These are phyloP conservation scores for Fusarium protoensiforme DNA, from an alignment of 2,329 filamentous ascomycete species.

Conservation along the genomic window DNA sequence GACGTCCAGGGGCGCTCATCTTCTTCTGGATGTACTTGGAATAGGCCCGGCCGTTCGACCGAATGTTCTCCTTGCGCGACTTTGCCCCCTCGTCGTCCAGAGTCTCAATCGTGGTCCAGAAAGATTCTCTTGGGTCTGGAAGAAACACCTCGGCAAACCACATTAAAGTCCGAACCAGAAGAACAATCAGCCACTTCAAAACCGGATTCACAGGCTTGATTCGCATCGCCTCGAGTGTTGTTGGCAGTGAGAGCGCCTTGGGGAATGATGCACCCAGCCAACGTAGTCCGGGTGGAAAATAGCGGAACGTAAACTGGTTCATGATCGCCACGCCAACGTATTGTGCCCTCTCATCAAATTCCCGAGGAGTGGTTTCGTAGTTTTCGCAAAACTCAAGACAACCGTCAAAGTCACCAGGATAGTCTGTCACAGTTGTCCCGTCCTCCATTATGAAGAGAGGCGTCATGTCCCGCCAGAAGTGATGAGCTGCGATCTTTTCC, in stretches of 20 bases:
- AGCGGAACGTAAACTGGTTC: conserved; percentile 14
- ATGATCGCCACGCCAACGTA: conserved; percentile 2
- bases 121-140: background rate
- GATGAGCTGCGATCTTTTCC: conserved; percentile 11
- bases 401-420: background rate
- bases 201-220: background rate
- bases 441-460: conserved; percentile 9
- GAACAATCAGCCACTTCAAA: background rate
- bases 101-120: background rate
- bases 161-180: conserved; percentile 4
- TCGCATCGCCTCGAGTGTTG: background rate
- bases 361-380: conserved; percentile 1
- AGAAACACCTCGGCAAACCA: conserved; percentile 2
- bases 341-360: background rate
- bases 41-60: background rate
- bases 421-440: background rate
- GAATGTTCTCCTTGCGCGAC: background rate
- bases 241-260: background rate
- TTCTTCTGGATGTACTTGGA: background rate
- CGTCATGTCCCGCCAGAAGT: conserved; percentile 12
- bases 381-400: conserved; percentile 6
- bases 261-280: conserved; percentile 7
- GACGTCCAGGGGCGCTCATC: background rate
- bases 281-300: background rate
- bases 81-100: background rate